These are phyloP conservation scores for Suillus lakei DNA, from an alignment of 768 basidiomycete genomes.

Conservation along the genomic window DNA sequence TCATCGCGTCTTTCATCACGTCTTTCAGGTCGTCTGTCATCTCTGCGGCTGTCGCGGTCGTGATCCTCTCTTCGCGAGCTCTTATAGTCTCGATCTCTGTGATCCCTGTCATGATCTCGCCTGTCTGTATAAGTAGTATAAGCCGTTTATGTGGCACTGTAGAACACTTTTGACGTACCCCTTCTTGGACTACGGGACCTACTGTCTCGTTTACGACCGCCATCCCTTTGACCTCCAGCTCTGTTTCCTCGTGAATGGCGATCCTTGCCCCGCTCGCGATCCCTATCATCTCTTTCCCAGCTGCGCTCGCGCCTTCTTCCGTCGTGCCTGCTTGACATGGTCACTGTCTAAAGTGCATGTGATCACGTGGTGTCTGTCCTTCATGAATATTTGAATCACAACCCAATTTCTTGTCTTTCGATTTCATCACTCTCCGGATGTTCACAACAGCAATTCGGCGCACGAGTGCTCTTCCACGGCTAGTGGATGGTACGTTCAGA, in stretches of 20 bases:
- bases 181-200: slow-evolving; percentile 44
- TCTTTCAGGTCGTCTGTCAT: slow-evolving; percentile 36
- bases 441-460: slow-evolving; percentile 28
- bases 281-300: slow-evolving; percentile 55
- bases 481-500: slow-evolving; percentile 21
- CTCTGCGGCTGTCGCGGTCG: slow-evolving; percentile 34
- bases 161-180: slow-evolving; percentile 23
- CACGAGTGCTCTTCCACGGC: slow-evolving; percentile 12
- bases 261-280: slow-evolving; percentile 53
- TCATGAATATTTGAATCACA: not conserved
- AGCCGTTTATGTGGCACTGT: not conserved
- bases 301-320: slow-evolving; percentile 64
- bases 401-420: not conserved
- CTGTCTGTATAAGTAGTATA: slow-evolving; percentile 36
- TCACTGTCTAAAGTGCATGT: slow-evolving; percentile 30
- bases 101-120: slow-evolving; percentile 34
- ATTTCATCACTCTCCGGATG: slow-evolving; percentile 12
- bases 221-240: slow-evolving; percentile 37
- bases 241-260: slow-evolving; percentile 46
- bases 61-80: slow-evolving; percentile 36
- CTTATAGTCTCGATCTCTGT: slow-evolving; percentile 47
- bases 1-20: slow-evolving; percentile 41
- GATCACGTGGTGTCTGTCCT: slow-evolving; percentile 29
- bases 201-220: slow-evolving; percentile 41
- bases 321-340: slow-evolving; percentile 63